These are phyloP conservation scores for Talaromyces liani DNA, from an alignment of 495 filamentous ascomycete genomes.

Conservation along the genomic window DNA sequence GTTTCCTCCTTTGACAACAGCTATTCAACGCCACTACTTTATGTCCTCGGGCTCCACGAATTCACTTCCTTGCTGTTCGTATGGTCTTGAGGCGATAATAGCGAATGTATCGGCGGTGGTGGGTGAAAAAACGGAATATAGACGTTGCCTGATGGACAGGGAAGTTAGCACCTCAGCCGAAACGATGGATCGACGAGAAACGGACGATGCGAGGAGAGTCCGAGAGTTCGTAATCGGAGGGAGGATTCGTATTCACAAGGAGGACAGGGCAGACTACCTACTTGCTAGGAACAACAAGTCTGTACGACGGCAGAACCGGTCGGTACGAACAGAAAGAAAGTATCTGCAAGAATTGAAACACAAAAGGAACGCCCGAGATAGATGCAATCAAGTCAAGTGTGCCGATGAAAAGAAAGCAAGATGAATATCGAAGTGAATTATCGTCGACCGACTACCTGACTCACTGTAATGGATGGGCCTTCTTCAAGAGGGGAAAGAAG, in stretches of 20 bases:
- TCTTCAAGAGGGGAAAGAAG: conserved; percentile 15
- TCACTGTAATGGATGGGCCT: conserved; percentile 12
- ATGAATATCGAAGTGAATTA: conserved; percentile 18
- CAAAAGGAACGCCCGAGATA: not conserved
- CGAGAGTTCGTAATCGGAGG: not conserved
- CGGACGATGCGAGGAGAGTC: not conserved
- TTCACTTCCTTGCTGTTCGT: not conserved
- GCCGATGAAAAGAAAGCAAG: conserved; percentile 23
- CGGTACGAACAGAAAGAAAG: not conserved
- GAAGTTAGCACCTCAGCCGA: not conserved
- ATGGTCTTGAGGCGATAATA: not conserved
- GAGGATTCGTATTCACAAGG: not conserved
- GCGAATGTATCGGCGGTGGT: not conserved
- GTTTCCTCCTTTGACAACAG: not conserved
- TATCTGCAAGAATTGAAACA: conserved; percentile 2
- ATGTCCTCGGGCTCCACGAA: not conserved
- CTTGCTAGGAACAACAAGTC: conserved; percentile 2
- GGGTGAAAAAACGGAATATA: not conserved
- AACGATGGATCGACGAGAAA: not conserved
- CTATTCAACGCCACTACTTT: not conserved
- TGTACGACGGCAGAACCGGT: conserved; percentile 3
- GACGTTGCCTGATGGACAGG: not conserved
- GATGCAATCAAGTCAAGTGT: not conserved
- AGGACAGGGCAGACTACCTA: not conserved
- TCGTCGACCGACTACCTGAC: not conserved